Conservation (phyloP, 1,139 yeast genomes). For the Pichia sp. region DNA sequence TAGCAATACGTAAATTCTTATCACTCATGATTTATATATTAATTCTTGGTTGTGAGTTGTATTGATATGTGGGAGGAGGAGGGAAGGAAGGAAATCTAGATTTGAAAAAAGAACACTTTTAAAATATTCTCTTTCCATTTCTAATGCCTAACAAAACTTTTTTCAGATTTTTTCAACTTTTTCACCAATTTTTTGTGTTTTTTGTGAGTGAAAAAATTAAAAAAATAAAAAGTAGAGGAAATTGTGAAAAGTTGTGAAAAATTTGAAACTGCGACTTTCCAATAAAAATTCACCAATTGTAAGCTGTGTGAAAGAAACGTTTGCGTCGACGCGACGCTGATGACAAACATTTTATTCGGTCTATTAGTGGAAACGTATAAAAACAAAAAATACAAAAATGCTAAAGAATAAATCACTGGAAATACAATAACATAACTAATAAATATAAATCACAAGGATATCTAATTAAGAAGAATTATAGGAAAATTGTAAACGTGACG, state of each 20-base stretch:
- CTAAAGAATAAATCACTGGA: neutral
- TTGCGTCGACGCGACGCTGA: too few relatives aligned
- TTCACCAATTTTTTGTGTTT: neutral
- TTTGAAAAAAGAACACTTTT: neutral
- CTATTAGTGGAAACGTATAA: too few relatives aligned
- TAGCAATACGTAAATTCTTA: constrained; percentile 82
- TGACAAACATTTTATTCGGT: too few relatives aligned
- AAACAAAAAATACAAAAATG: too few relatives aligned
- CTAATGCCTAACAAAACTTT: neutral
- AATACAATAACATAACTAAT: too few relatives aligned
- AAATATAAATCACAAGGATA: too few relatives aligned
- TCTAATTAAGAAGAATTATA: too few relatives aligned
- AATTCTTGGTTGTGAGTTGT: neutral
- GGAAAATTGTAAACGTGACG: neutral
- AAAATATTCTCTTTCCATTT: neutral
- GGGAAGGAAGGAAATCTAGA: too few relatives aligned
- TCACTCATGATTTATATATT: constrained; percentile 38
- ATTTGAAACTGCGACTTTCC: neutral
- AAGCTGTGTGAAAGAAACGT: neutral
- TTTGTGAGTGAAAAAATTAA: neutral
- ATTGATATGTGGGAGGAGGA: neutral
- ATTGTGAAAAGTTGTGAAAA: neutral
- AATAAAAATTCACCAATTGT: neutral
- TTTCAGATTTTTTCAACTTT: neutral
- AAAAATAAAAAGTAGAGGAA: neutral